Evolutionary conservation across 2,329 filamentous ascomycete genomes (phyloP), one percentile per base, ranked within the genome.

Genomic region (Penicillium sp.): DNA sequence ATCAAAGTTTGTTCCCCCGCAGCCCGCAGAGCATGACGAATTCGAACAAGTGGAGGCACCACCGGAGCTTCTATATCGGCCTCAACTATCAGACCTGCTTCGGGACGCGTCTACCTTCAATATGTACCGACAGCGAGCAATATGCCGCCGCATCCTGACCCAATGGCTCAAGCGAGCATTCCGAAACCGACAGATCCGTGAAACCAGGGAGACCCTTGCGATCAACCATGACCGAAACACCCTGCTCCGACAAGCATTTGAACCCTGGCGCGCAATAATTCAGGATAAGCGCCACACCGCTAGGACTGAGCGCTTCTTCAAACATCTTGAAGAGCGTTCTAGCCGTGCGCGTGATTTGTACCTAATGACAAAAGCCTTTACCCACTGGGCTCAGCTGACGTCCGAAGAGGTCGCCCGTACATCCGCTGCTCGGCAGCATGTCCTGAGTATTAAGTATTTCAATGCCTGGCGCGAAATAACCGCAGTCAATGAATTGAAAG

Each of bases 381-480:
- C 78, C 1, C 84, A 87, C 58, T 95, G 90, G 90, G 81, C 82
- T 10, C 80, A 81, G 49, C 77, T 81, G 46, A 81, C 88, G 10
- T 80, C 79, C 6, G 84, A 88, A 13, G 83, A 89, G 63, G 76
- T 85, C 15, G 80, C 84, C 56, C 81, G 83, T 38, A 89, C 88
- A 4, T 83, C 81, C 4, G 78, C 84, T 39, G 89, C 88, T 18
- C 81, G 87, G 56, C 79, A 84, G 56, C 87, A 90, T 66, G 84
- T 92, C 54, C 74, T 94, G 49, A 79, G 86, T 50, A 83, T 82
- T 12, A 82, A 83, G 50, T 86, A 85, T 55, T 90, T 89, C 69
- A 82, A 82, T 52, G 83, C 83, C 7, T 90, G 87, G 87, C 79
- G 81, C 24, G 79, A 84, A 52, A 83, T 88, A 49, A 86, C 85